Base-by-base conservation (phyloP, 2,329 filamentous ascomycete genomes). In the Metarhizium album region DNA sequence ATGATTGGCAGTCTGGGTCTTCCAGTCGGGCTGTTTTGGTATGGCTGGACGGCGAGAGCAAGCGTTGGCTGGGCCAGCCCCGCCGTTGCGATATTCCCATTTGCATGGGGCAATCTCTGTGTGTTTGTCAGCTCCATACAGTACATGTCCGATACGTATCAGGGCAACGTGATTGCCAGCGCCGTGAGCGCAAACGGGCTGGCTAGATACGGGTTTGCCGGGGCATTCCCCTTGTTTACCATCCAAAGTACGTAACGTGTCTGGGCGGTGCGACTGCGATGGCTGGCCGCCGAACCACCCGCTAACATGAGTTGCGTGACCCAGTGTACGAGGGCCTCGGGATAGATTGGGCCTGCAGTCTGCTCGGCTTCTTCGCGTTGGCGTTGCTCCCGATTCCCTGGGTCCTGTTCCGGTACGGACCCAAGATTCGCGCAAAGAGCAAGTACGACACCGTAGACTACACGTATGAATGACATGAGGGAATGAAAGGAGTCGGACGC, bases 171-270 rank as follows among this genome's bases (percentile, higher is more conserved):
- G 9, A 74, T 80, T 0, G 80, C 81, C 0, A 81, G 75, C 52
- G 79, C 79, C 0, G 67, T 77, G 46, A 79, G 76, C 6, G 81
- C 82, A 1, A 84, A 83, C 53, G 74, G 75, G 1, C 65, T 84
- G 11, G 67, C 76, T 1, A 65, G 81, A 23, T 84, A 83, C 54
- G 62, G 63, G 0, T 68, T 83, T 7, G 77, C 75, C 0, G 76
- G 73, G 1, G 74, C 70, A 0, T 84, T 84, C 50, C 81, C 81
- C 0, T 60, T 84, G 0, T 84, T 84, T 55, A 76, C 78, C 0
- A 64, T 83, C 1, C 77, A 80, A 53, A 78, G 73, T 75, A 58
- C 61, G 72, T n/a, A n/a, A n/a, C n/a, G n/a, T n/a, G n/a, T n/a
- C n/a, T n/a, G n/a, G n/a, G n/a, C n/a, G n/a, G n/a, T n/a, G n/a